A percentile compares a stretch with the other conserved stretches of the same genome.
phyloP scores from a whole-genome alignment of 192 early-diverging fungal species.

The Geranomyces variabilis region DNA sequence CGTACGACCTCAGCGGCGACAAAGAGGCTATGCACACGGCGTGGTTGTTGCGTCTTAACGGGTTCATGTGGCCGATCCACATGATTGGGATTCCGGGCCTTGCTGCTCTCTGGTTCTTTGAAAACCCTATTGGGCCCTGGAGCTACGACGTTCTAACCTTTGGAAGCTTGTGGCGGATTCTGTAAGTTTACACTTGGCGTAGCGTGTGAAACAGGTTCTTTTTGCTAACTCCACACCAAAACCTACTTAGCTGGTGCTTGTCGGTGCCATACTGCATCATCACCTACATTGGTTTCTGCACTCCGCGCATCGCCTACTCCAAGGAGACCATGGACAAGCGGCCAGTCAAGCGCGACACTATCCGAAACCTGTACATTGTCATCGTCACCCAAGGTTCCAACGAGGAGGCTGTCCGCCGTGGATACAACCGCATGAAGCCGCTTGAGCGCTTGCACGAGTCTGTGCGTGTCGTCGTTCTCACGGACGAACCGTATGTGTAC shows the following conservation, averaged over 20 bases:
- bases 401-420: slow-evolving; percentile 44
- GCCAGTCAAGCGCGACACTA: neutral
- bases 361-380: slow-evolving; percentile 29
- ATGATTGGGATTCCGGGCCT: slow-evolving; percentile 1
- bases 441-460: slow-evolving; percentile 48
- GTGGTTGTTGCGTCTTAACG: slow-evolving; percentile 1
- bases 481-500: slow-evolving; percentile 57
- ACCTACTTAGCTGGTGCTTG: slow-evolving; percentile 7
- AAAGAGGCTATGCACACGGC: slow-evolving; percentile 11
- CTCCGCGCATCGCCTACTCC: neutral
- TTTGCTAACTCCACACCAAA: too few relatives aligned
- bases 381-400: slow-evolving; percentile 34
- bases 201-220: too few relatives aligned
- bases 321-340: slow-evolving; percentile 7
- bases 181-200: slow-evolving; percentile 14
- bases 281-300: slow-evolving; percentile 10
- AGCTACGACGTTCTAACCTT: slow-evolving; percentile 10
- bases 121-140: slow-evolving; percentile 14
- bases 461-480: slow-evolving; percentile 54
- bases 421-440: slow-evolving; percentile 50
- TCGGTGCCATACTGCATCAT: slow-evolving; percentile 12
- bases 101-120: slow-evolving; percentile 1
- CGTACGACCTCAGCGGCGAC: slow-evolving; percentile 1
- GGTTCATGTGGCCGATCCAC: neutral
- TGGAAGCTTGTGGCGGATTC: neutral